Base-by-base conservation (phyloP, 2,329 filamentous ascomycete species). In the Xylaria digitata region DNA sequence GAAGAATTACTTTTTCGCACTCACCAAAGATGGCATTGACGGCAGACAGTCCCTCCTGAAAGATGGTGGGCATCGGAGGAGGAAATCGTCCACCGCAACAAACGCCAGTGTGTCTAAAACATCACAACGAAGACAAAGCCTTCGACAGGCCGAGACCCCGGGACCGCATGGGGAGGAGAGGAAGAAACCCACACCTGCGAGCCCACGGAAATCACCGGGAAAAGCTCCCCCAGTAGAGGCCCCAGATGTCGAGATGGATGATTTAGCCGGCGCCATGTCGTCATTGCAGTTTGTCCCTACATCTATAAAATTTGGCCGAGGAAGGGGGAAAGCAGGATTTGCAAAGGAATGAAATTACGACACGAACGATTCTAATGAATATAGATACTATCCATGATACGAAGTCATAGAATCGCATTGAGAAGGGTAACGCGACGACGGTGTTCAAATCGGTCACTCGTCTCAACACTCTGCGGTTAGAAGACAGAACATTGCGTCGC, bases 21-120 rank as follows among this genome's bases (percentile, higher is more conserved):
- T 98, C 59, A 91, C 96, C 2, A 92, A 94, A 71, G 89, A 93
- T 68, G 96, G 96, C n/a, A 92, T 97, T 67, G 95, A 97, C 75
- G 90, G 90, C 54, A 88, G 92, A 58, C 89, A 85, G 49, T 97
- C 93, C 19, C 88, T 99, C 80, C 83, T 98, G 13, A 83, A 88
- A 55, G 86, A 90, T n/a, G 78, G 80, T 11, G 80, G 82, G 6
- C 82, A 84, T 70, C 81, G 81, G 64, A 82, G 83, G 48, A 79
- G 82, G 55, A 82, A 81, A 61, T 86, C 85, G 2, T 84, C 84
- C n/a, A 77, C 79, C 72, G 77, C 60, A 61, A 75, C 63, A 49
- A 73, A 57, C 74, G 74, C 46, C 70, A 72, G 69, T 15, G 69
- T 67, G 2, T 61, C 74, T 30, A 74, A 76, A 58, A 58, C 70